A percentile compares a stretch with the other conserved stretches of the same genome.
Conservation (phyloP, 1,284 basidiomycete genomes). For the Leccinum angustisporum region DNA sequence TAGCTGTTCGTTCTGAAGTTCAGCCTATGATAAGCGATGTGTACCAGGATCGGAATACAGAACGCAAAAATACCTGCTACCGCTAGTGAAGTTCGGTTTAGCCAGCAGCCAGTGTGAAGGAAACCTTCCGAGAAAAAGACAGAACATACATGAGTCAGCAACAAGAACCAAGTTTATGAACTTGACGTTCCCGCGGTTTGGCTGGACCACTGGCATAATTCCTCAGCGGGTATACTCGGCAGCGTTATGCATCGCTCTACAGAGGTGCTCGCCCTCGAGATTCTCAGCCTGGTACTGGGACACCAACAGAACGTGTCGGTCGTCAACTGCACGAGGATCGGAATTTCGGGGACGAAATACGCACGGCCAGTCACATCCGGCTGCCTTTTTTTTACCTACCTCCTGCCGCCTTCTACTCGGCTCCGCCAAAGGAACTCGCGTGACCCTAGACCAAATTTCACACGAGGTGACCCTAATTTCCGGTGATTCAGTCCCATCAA, state of each 20-base stretch:
- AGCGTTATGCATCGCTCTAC: slow-evolving; percentile 11
- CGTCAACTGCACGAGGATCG: slow-evolving; percentile 2
- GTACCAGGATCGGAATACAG: neutral
- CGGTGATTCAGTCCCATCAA: slow-evolving; percentile 12
- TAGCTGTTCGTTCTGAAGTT: slow-evolving; percentile 3
- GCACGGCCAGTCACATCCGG: slow-evolving; percentile 9
- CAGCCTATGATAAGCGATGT: neutral
- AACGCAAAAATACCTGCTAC: slow-evolving; percentile 16
- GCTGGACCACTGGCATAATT: slow-evolving; percentile 4
- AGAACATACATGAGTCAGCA: slow-evolving; percentile 2
- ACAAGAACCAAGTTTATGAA: slow-evolving; percentile 7
- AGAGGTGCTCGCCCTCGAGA: slow-evolving; percentile 3
- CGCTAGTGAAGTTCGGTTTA: slow-evolving; percentile 18
- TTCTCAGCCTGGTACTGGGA: slow-evolving; percentile 11
- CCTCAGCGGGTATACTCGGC: neutral
- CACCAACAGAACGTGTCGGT: slow-evolving; percentile 1
- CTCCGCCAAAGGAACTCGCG: slow-evolving; percentile 15
- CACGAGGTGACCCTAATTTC: slow-evolving; percentile 23
- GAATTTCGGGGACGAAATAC: slow-evolving; percentile 5
- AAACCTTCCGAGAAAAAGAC: slow-evolving; percentile 10
- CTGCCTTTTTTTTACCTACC: slow-evolving; percentile 2
- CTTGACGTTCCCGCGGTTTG: slow-evolving; percentile 31
- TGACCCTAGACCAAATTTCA: slow-evolving; percentile 19
- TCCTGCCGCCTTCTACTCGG: slow-evolving; percentile 4
- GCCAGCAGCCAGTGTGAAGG: neutral